phyloP scores from a whole-genome alignment of 2,329 filamentous ascomycete species.

The Aspergillus glaucus region DNA sequence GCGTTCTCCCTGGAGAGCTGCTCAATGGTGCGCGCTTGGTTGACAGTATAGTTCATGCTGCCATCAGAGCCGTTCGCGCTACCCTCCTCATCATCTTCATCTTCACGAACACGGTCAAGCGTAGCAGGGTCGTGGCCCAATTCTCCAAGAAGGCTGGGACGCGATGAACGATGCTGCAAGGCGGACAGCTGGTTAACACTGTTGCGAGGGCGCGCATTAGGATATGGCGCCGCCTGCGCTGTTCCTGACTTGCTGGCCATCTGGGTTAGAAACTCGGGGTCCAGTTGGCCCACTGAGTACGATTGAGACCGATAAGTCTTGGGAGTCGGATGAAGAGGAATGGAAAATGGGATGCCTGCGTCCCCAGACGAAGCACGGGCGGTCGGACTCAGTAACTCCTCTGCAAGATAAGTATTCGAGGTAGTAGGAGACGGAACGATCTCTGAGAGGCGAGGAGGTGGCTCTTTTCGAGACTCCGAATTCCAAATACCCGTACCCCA shows the following conservation, averaged over 20 bases:
- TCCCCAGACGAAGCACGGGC: conserved; percentile 45
- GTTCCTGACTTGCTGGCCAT: conserved; percentile 28
- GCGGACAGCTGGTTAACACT: conserved; percentile 52
- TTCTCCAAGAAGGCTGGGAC: conserved; percentile 42
- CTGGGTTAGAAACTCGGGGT: conserved; percentile 52
- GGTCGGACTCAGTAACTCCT: conserved; percentile 47
- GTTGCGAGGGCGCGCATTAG: conserved; percentile 30
- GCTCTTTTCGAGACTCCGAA: conserved; percentile 65
- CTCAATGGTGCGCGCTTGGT: conserved; percentile 41
- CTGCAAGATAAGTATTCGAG: conserved; percentile 48
- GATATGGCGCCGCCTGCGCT: conserved; percentile 19
- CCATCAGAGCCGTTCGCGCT: conserved; percentile 34
- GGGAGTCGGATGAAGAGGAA: conserved; percentile 80
- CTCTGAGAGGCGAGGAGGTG: conserved; percentile 65
- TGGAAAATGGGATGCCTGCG: conserved; percentile 68
- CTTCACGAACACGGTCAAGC: conserved; percentile 43
- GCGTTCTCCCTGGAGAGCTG: conserved; percentile 44
- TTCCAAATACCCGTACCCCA: conserved; percentile 86
- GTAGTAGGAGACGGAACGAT: conserved; percentile 71
- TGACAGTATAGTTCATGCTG: conserved; percentile 30
- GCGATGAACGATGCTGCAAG: conserved; percentile 74
- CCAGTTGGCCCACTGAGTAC: conserved; percentile 88
- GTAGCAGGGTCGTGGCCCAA: conserved; percentile 41
- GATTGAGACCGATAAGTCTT: conserved; percentile 95
- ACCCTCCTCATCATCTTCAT: conserved; percentile 42